Evolutionary conservation across 495 filamentous ascomycete species (phyloP), one percentile per base, ranked within the genome.

Genomic region (Tuber umbilicatum): DNA sequence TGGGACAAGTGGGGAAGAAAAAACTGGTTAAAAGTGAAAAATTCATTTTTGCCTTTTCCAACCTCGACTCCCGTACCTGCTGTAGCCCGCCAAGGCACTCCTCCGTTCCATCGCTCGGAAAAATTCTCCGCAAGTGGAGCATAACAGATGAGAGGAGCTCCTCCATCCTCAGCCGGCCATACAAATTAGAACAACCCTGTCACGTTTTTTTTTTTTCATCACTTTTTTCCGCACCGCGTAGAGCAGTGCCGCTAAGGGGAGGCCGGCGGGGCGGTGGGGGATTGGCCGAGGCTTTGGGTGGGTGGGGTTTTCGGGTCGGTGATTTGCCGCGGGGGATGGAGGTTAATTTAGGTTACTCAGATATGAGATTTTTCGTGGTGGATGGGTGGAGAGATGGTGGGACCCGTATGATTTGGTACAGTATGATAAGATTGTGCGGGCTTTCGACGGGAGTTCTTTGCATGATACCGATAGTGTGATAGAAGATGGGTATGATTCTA

Each of bases 221-320:
- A 64, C 55, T 64, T 64, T 64, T 31, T 60, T 64, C 55, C 27
- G 55, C 27, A 17, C 55, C n/a, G 50, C n/a, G 50, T 10, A 27
- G n/a, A 9, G 50, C n/a, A 60, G 50, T 3, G 2, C 50, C 55
- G 27, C 14, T 64, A 14, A 35, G 55, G 55, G 50, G 50, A 60
- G 50, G 55, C 55, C 27, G 55, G 55, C 55, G 55, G 55, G 55
- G 55, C 55, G 55, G 55, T 64, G 27, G 55, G 55, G 55, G 55
- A 64, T 64, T 64, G 55, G 55, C 31, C 27, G 55, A 64, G 55
- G 55, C 27, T 35, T 50, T 23, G 50, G 55, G 27, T 64, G 3
- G 31, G 50, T 14, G 27, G 50, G n/a, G 50, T 31, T 60, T 60
- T 60, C 12, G 50, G 12, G 50, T 60, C 50, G 50, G 55, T 64